Conservation (phyloP, 177 flowering plant species). For the Vitis hybrid region DNA sequence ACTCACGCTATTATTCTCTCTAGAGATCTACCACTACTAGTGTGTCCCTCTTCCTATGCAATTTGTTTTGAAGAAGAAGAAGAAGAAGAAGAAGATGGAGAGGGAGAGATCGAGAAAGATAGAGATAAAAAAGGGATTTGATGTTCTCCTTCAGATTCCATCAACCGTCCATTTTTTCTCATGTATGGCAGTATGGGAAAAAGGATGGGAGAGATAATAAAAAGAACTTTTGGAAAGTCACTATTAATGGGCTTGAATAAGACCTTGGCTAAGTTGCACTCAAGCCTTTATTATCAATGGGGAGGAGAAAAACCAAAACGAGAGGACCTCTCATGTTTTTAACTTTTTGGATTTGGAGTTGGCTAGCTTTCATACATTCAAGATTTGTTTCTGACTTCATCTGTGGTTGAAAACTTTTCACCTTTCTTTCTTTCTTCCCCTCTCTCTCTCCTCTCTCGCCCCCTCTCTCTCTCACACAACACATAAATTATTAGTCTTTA, state of each 20-base stretch:
- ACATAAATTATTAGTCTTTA: background rate
- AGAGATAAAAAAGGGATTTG: background rate
- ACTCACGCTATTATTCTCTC: slow-evolving; percentile 1
- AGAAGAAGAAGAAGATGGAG: background rate
- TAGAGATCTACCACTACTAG: background rate
- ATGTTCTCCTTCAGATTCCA: slow-evolving; percentile 14
- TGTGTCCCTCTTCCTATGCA: background rate
- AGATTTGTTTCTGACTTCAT: slow-evolving; percentile 12
- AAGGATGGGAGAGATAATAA: slow-evolving; percentile 5
- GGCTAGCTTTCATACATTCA: background rate
- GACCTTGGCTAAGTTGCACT: slow-evolving; percentile 7
- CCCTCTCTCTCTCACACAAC: background rate
- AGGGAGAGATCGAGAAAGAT: background rate
- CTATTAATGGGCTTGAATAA: slow-evolving; percentile 10
- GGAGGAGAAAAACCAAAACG: background rate
- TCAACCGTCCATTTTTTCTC: slow-evolving; percentile 20
- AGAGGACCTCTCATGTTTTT: background rate
- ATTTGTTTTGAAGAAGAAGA: background rate
- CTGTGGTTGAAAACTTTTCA: background rate
- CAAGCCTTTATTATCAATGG: background rate
- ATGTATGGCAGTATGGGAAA: slow-evolving; percentile 13
- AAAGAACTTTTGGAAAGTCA: slow-evolving; percentile 15
- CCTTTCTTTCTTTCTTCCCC: background rate
- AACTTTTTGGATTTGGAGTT: background rate
- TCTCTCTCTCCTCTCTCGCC: slow-evolving; percentile 10